phyloP scores from a whole-genome alignment of 2,329 filamentous ascomycete genomes.

The Alternaria novae-zelandiae region DNA sequence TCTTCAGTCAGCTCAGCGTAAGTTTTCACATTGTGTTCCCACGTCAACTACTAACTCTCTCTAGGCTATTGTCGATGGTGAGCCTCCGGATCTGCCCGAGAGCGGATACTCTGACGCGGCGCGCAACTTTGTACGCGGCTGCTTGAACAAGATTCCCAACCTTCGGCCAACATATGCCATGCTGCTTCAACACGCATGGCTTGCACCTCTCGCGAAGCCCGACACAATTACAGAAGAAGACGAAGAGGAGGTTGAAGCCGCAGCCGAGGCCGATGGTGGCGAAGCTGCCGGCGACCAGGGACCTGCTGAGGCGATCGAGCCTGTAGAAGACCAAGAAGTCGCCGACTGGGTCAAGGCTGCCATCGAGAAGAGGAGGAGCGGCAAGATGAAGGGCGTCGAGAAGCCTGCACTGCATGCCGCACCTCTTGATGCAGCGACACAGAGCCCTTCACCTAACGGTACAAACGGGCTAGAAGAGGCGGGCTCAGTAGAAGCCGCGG shows the following conservation, averaged over 20 bases:
- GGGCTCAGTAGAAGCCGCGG: conserved; percentile 23
- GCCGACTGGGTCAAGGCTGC: conserved; percentile 81
- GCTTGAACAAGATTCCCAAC: conserved; percentile 90
- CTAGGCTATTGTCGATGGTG: conserved; percentile 95
- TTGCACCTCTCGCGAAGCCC: conserved; percentile 76
- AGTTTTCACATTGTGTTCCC: conserved; percentile 49
- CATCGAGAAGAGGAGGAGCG: conserved; percentile 69
- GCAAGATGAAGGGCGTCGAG: conserved; percentile 55
- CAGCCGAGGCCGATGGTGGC: conserved; percentile 52
- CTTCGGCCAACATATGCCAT: conserved; percentile 93
- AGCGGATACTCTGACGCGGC: conserved; percentile 80
- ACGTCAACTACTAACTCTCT: neutral
- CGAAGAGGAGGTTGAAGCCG: conserved; percentile 62
- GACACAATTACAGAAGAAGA: conserved; percentile 75
- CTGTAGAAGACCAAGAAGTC: conserved; percentile 77
- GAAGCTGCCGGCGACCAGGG: conserved; percentile 41
- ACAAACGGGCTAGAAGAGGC: conserved; percentile 31
- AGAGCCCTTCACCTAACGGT: conserved; percentile 42
- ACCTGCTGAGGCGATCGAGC: conserved; percentile 31
- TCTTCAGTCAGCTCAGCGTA: conserved; percentile 96
- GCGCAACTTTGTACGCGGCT: conserved; percentile 84
- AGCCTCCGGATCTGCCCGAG: conserved; percentile 85
- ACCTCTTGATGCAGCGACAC: conserved; percentile 73
- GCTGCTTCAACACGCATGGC: conserved; percentile 88
- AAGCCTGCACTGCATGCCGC: conserved; percentile 89